Evolutionary conservation across 176 grass and related monocot genomes (phyloP), one percentile per base, ranked within the genome.

Genomic region (Oryza punctata): DNA sequence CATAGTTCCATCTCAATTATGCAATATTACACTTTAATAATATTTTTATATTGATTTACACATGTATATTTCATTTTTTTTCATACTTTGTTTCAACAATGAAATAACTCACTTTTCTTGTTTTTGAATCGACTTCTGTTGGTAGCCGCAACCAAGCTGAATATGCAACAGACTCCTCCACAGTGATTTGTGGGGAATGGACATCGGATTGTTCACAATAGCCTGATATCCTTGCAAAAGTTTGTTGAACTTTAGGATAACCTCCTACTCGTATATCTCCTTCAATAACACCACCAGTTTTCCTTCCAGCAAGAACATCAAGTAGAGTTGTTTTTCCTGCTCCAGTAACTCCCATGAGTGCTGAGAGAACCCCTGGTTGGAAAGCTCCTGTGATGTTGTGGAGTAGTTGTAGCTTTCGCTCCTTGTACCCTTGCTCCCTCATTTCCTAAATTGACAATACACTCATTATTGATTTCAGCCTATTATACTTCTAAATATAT

Each of bases 271-370:
- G 85, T 93, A 96, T 91, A 10, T 93, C 85, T 78, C 90, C 93
- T 87, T 95, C 85, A n/a, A 91, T 87, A 75, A 78, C 28, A 47
- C 93, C 88, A 0, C 85, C 90, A 14, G 90, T 96, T 87, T 96
- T 96, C 49, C 93, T 88, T 38, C 93, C 90, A 75, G 88, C 49
- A 78, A 96, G 93, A 78, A 96, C 90, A 89, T 96, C 90, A 81
- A 96, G 85, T 23, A 96, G 79, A 24, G 90, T 96, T 30, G 93
- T 96, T 86, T 96, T 96, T 10, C 93, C 93, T 23, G 93, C 93
- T 70, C 93, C 90, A 75, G 64, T 96, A 59, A 93, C 88, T 11
- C 93, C 93, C 93, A 96, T 96, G 46, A 96, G 68, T 10, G 77
- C 93, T 15, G 93, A 88, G 15, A 96, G 86, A 29, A 96, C 69